phyloP scores from a whole-genome alignment of 2,329 filamentous ascomycete genomes.

The Xylariomycetidae sp. region DNA sequence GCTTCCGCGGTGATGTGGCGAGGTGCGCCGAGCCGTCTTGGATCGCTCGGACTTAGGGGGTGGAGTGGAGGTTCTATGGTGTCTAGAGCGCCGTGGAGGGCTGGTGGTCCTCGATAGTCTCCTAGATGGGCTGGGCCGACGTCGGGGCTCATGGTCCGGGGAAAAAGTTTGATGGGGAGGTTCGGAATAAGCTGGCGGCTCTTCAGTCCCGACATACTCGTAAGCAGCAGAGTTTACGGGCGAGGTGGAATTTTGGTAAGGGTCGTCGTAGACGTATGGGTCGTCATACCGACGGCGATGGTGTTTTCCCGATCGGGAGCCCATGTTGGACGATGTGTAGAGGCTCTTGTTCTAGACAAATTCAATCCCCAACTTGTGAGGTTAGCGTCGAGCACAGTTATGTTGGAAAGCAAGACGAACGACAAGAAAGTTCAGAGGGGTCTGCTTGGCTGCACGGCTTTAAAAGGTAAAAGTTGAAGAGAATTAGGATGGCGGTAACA shows the following conservation, averaged over 20 bases:
- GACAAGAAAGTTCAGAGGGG: too few species aligned
- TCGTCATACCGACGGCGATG: slow-evolving; percentile 20
- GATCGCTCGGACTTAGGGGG: slow-evolving; percentile 9
- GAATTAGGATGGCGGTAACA: too few species aligned
- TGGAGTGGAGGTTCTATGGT: slow-evolving; percentile 10
- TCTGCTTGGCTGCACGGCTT: too few species aligned
- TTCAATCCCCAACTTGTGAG: too few species aligned
- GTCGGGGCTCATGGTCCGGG: slow-evolving; percentile 10
- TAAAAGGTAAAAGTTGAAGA: too few species aligned
- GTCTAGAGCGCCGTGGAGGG: slow-evolving; percentile 19
- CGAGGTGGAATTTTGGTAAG: slow-evolving; percentile 18
- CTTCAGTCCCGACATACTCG: slow-evolving; percentile 26
- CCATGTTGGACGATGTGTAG: too few species aligned
- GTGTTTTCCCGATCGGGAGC: slow-evolving; percentile 17
- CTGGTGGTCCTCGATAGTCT: slow-evolving; percentile 19
- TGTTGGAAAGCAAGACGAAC: too few species aligned
- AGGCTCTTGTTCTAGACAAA: too few species aligned
- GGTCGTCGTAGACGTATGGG: slow-evolving; percentile 24
- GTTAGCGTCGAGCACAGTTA: too few species aligned
- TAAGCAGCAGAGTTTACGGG: slow-evolving; percentile 15
- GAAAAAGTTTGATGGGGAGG: slow-evolving; percentile 12
- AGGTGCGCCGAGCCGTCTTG: too few species aligned
- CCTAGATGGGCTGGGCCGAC: slow-evolving; percentile 12
- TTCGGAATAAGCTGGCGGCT: slow-evolving; percentile 11
- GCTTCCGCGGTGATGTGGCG: slow-evolving; percentile 5